These are phyloP conservation scores for Fusarium drepaniforme DNA, from an alignment of 2,329 filamentous ascomycete species.

Conservation along the genomic window DNA sequence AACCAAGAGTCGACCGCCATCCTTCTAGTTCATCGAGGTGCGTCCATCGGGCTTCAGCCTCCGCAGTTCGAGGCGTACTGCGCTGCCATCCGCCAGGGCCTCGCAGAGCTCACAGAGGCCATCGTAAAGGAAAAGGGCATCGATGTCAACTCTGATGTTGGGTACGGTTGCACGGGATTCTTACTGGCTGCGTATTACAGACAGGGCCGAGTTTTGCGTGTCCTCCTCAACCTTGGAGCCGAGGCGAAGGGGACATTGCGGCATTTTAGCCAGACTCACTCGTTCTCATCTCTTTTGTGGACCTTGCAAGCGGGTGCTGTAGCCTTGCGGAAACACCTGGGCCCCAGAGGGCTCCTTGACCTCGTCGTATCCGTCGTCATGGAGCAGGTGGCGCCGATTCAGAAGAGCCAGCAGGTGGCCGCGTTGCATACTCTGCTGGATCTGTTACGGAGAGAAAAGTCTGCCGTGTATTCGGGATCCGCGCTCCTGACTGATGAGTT, in stretches of 20 bases:
- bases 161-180: neutral
- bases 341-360: neutral
- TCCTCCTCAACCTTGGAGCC: neutral
- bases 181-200: neutral
- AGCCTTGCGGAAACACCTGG: neutral
- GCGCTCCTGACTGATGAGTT: neutral
- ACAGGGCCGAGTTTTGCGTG: neutral
- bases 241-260: neutral
- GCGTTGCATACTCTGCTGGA: neutral
- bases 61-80: neutral
- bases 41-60: neutral
- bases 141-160: neutral
- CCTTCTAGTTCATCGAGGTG: neutral
- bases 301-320: neutral
- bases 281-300: constrained; percentile 2
- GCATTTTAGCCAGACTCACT: neutral
- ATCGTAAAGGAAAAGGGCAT: neutral
- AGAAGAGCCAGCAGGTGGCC: neutral
- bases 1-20: neutral
- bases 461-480: neutral
- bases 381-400: neutral
- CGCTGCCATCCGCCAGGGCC: neutral
- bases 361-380: neutral
- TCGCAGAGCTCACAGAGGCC: neutral
- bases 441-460: neutral